Conservation (phyloP, 2,329 filamentous ascomycete genomes). For the Truncatella angustata region DNA sequence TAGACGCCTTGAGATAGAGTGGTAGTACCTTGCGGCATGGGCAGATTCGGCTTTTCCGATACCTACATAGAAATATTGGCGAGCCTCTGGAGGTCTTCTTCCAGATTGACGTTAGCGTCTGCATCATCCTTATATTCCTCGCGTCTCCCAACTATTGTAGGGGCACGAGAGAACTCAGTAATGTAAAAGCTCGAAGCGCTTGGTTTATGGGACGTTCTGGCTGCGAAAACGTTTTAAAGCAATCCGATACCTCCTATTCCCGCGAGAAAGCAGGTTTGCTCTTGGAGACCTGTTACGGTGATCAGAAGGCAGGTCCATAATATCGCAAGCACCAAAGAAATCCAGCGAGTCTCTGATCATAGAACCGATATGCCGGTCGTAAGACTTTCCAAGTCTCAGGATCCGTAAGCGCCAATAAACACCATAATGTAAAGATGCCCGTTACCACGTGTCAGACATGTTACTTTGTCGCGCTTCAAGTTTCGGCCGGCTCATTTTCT, state of each 20-base stretch:
- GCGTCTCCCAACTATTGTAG: slow-evolving; percentile 14
- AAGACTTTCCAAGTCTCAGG: slow-evolving; percentile 14
- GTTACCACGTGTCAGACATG: slow-evolving; percentile 17
- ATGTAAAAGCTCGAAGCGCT: slow-evolving; percentile 3
- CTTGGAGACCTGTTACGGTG: slow-evolving; percentile 10
- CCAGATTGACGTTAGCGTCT: neutral
- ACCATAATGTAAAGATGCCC: slow-evolving; percentile 13
- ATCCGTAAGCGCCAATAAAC: slow-evolving; percentile 5
- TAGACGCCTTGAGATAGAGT: too few species aligned
- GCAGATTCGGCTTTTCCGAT: too few species aligned
- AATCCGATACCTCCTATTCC: slow-evolving; percentile 15
- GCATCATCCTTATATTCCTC: slow-evolving; percentile 11
- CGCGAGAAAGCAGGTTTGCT: slow-evolving; percentile 14
- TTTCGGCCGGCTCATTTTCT: slow-evolving; percentile 14
- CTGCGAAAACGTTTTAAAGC: slow-evolving; percentile 15
- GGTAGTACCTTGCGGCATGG: too few species aligned
- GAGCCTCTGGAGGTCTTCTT: too few species aligned
- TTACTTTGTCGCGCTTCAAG: slow-evolving; percentile 11
- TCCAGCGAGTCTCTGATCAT: slow-evolving; percentile 11
- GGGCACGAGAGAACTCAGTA: slow-evolving; percentile 6
- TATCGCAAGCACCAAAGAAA: slow-evolving; percentile 10
- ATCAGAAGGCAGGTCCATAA: slow-evolving; percentile 14
- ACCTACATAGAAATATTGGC: too few species aligned
- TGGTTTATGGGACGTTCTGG: slow-evolving; percentile 10
- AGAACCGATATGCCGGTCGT: slow-evolving; percentile 2